Base-by-base conservation (phyloP, 805 yeast species). In the Metschnikowia koreensis region DNA sequence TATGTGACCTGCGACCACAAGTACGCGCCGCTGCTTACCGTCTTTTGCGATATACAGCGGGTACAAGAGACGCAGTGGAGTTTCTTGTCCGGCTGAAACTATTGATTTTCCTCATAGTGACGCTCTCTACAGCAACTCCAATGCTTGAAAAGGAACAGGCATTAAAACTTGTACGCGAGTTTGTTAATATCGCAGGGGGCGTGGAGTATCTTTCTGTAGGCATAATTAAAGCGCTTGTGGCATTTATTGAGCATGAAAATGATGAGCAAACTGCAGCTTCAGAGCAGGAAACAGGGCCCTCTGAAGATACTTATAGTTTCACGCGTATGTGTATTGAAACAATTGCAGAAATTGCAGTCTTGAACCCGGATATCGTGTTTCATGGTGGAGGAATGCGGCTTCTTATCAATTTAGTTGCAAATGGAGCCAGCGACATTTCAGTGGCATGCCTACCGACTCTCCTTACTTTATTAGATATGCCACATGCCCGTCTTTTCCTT, bases 11-110 rank as follows among this genome's bases (percentile, higher is more conserved):
- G 7, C 76, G 80, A 44, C 75, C 83, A 29, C 84, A 82, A 51
- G 86, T 89, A 1, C 76, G 85, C 7, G 87, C 92, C 0, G 79
- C 90, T 1, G 96, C 92, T 0, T 90, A 83, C 65, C 74, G 96
- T 46, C 76, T 90, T 1, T 77, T 90, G 22, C 72, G 97, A 15
- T 79, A 86, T 56, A 72, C 88, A 15, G 71, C 87, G 16, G 77
- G 79, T 34, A 81, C 81, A 53, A 63, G 73, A 12, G 79, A 78
- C 7, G 81, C 91, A 2, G 62, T 89, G 6, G 66, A 70, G n/a
- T 66, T 76, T 2, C 69, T 91, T 55, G 70, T 81, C 8, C 73
- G 76, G 12, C 68, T 82, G 34, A 80, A 83, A 51, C 63, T 89
- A 5, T 89, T 89, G 51, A 75, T 81, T 1, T 81, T 85, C 54